Conservation (phyloP, 2,329 filamentous ascomycete genomes). For the Cryphonectria carpinicola region DNA sequence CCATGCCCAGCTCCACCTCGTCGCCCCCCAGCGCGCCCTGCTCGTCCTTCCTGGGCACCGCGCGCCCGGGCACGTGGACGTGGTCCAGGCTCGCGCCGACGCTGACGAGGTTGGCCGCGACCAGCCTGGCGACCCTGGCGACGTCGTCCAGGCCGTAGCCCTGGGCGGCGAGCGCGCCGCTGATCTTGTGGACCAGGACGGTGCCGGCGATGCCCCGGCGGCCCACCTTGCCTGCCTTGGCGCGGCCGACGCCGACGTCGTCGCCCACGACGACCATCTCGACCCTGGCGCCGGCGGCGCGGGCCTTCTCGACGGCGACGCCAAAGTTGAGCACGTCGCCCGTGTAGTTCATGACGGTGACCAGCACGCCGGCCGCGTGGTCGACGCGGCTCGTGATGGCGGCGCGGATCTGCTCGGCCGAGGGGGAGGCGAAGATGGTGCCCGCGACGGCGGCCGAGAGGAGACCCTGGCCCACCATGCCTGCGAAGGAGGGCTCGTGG, state of each 20-base stretch:
- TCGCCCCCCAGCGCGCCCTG: slow-evolving; percentile 60
- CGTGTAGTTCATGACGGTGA: slow-evolving; percentile 97
- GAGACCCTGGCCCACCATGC: slow-evolving; percentile 81
- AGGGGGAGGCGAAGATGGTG: slow-evolving; percentile 78
- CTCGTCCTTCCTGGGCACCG: slow-evolving; percentile 49
- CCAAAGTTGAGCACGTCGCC: slow-evolving; percentile 91
- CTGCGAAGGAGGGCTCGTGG: slow-evolving; percentile 86
- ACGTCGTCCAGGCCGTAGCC: slow-evolving; percentile 73
- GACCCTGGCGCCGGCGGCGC: slow-evolving; percentile 73
- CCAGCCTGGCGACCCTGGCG: slow-evolving; percentile 69
- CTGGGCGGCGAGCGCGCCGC: slow-evolving; percentile 77
- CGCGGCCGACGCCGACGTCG: slow-evolving; percentile 85
- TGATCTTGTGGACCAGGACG: slow-evolving; percentile 88
- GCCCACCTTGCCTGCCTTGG: slow-evolving; percentile 87
- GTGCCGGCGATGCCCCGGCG: slow-evolving; percentile 89
- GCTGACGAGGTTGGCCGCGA: slow-evolving; percentile 77
- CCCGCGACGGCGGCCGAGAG: slow-evolving; percentile 83
- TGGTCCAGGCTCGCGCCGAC: slow-evolving; percentile 86
- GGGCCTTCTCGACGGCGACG: slow-evolving; percentile 90
- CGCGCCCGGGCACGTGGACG: slow-evolving; percentile 89
- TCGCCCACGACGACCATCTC: slow-evolving; percentile 94
- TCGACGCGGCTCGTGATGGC: slow-evolving; percentile 76
- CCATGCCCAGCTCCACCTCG: slow-evolving; percentile 73
- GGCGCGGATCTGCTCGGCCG: slow-evolving; percentile 77
- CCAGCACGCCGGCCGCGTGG: slow-evolving; percentile 67